Base-by-base conservation (phyloP, 495 filamentous ascomycete species). In the Amorphotheca resinae region DNA sequence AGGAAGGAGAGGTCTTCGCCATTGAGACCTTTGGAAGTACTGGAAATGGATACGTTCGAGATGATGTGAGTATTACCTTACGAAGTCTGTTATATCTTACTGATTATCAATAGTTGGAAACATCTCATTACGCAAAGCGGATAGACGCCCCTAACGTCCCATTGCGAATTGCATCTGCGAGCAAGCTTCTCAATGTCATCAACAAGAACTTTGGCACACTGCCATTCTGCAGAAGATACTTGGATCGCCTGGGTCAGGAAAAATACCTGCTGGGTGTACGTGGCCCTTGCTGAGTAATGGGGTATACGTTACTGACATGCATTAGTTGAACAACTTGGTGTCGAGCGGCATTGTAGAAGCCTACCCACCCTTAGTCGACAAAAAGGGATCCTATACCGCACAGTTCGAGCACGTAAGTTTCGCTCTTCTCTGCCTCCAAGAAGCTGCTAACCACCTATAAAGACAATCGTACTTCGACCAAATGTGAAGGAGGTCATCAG, bases 21-120 rank as follows among this genome's bases (percentile, higher is more conserved):
- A 93, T 95, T 49, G 87, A 93, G 61, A 93, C 87, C 6, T 95
- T 93, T 53, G 87, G 87, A 38, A 89, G 80, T 65, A 95, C 87
- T 42, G 87, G 87, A 51, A 88, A 85, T 60, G 87, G 81, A 38
- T 79, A 80, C 57, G 79, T 93, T 38, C 65, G 76, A 51, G 85
- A 93, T 55, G 83, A 93, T 57, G 79, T 86, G 41, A 33, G 41
- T 44, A 25, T 38, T 34, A 4, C 22, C 14, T 12, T 5, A 33
- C 9, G 18, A 21, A 38, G 23, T 7, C 25, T 18, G 4, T 9
- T 0, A 18, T 7, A 21, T 23, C 22, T 23, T 41, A 25, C 41
- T 36, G 30, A 49, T 39, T 8, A 38, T 45, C 47, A 9, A 4
- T 36, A 77, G 71, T 63, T 71, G 57, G 82, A 87, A 71, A 69